phyloP scores from a whole-genome alignment of 2,329 filamentous ascomycete species.

The Penicillium sp. region DNA sequence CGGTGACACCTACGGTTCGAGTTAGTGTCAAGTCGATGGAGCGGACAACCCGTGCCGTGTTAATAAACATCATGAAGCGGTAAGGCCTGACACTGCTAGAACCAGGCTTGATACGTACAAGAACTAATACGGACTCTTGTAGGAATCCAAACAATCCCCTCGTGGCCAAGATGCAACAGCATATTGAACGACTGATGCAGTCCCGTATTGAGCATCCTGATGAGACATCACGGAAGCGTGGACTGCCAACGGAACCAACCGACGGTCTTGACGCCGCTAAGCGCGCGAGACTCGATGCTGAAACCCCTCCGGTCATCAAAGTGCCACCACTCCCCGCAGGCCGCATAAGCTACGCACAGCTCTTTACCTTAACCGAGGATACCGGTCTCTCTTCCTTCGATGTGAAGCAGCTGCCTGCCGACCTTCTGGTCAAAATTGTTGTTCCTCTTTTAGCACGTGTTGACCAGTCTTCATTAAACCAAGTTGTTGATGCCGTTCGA shows the following conservation, averaged over 20 bases:
- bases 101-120: background rate
- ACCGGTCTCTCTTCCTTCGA: constrained; percentile 78
- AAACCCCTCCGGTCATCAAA: constrained; percentile 54
- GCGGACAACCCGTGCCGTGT: constrained; percentile 82
- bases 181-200: constrained; percentile 81
- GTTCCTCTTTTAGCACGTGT: constrained; percentile 76
- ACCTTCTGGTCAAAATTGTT: constrained; percentile 80
- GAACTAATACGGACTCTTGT: constrained; percentile 31
- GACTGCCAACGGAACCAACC: constrained; percentile 70
- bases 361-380: constrained; percentile 85
- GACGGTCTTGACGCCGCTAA: constrained; percentile 79
- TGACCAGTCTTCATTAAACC: constrained; percentile 69
- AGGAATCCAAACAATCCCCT: constrained; percentile 83
- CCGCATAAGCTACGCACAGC: constrained; percentile 76
- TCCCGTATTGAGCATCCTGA: constrained; percentile 79
- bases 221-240: constrained; percentile 76
- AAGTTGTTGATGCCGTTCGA: constrained; percentile 68
- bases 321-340: constrained; percentile 76
- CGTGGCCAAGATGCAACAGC: constrained; percentile 79
- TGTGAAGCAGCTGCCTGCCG: constrained; percentile 75
- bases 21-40: constrained; percentile 93
- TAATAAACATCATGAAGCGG: constrained; percentile 83
- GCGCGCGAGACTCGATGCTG: constrained; percentile 71
- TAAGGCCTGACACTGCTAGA: constrained; percentile 44
- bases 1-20: constrained; percentile 77